Base-by-base conservation (phyloP, 1,139 yeast genomes). In the Geotrichum europaeum region DNA sequence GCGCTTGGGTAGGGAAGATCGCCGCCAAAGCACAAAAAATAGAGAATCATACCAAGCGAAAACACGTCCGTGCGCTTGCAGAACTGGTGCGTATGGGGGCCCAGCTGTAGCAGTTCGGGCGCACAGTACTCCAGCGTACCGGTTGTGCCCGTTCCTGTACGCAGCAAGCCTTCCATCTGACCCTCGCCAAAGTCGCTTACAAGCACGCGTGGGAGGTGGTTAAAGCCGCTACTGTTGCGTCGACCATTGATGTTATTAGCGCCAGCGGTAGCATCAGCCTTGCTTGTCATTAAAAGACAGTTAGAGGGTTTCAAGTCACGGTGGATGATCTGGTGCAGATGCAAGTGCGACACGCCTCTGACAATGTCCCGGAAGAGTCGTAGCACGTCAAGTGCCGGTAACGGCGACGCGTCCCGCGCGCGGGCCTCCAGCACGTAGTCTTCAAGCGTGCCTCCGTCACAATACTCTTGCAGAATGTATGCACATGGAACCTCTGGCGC, bases 171-270 rank as follows among this genome's bases (percentile, higher is more conserved):
- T 55, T 86, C 85, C 65, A 87, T 78, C 65, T 88, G 89, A 4
- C 96, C 89, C 71, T 91, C 97, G 1, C 97, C 97, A 72, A 91
- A 87, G 74, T 91, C 97, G 49, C 96, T 86, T 12, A 91, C 94
- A 22, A 89, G 78, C 0, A 89, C 82, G 25, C 81, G 81, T 0
- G 96, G 96, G 6, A 86, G 74, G 25, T 67, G 65, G 1, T 68
- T 64, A 1, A 75, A 66, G 34, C 18, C 53, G 22, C 34, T 18
- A 2, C 47, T 30, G 12, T 24, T 53, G 61, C 57, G 52, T 15
- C 36, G 36, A 18, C 22, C 34, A 18, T 18, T 18, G 25, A n/a
- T 12, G 49, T 40, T 43, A 30, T 40, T 43, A 30, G 15, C 20
- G 18, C 25, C 45, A 18, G 34, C 18, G 1, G 47, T n/a, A n/a